A percentile compares a stretch with the other conserved stretches of the same genome.
These are phyloP conservation scores for Dendrobium catenatum DNA, from an alignment of 106 monocot species.

Conservation along the genomic window DNA sequence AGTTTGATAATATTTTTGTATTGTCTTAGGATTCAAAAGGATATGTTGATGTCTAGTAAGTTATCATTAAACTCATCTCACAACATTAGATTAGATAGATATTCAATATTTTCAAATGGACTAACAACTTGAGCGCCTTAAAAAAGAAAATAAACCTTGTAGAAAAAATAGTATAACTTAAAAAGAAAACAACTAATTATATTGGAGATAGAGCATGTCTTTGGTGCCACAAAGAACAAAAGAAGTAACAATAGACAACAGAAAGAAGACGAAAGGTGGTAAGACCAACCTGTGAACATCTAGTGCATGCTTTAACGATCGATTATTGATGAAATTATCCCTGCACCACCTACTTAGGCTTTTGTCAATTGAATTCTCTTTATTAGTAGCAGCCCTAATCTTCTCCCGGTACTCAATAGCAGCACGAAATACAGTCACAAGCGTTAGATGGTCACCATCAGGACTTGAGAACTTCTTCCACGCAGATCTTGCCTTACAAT, in stretches of 20 bases:
- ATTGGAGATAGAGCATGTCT: not conserved
- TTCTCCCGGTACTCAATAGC: slow-evolving; percentile 61
- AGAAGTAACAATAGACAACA: not conserved
- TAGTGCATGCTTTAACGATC: slow-evolving; percentile 72
- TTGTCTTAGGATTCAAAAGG: too few species aligned
- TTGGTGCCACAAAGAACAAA: not conserved
- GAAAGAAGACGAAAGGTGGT: not conserved
- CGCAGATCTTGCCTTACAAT: slow-evolving; percentile 64
- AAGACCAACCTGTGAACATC: slow-evolving; percentile 71
- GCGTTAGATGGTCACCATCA: slow-evolving; percentile 85
- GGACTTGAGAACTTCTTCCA: slow-evolving; percentile 66
- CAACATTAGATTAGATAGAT: not conserved
- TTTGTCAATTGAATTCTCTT: slow-evolving; percentile 58
- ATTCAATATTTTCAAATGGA: not conserved
- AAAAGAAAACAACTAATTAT: not conserved
- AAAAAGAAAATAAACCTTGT: not conserved
- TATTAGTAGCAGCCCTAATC: slow-evolving; percentile 36
- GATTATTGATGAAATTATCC: slow-evolving; percentile 87
- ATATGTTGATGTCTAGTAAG: too few species aligned
- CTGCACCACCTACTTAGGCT: slow-evolving; percentile 78
- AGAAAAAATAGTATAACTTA: not conserved
- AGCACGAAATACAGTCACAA: slow-evolving; percentile 75
- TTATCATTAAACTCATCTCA: not conserved
- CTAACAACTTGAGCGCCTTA: not conserved
- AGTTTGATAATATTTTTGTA: too few species aligned